A percentile compares a stretch with the other conserved stretches of the same genome.
phyloP scores from a whole-genome alignment of 805 yeast species.

The Yamadazyma sp. region DNA sequence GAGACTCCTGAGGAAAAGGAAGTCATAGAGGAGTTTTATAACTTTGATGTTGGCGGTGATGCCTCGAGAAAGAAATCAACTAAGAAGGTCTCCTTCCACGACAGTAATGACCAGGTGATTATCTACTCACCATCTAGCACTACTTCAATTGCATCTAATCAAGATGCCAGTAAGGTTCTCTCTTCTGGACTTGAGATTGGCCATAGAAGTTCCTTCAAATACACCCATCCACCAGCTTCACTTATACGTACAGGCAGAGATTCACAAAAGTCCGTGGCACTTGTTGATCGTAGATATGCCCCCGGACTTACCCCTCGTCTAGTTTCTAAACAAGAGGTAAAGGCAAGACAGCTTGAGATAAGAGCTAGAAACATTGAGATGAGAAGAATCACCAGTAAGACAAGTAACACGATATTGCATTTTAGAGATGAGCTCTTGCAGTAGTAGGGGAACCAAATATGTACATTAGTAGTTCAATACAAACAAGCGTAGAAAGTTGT shows the following conservation, averaged over 20 bases:
- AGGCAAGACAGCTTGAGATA: constrained; percentile 23
- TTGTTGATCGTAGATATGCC: constrained; percentile 61
- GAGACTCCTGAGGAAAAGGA: constrained; percentile 41
- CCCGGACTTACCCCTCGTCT: constrained; percentile 34
- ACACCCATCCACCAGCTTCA: constrained; percentile 59
- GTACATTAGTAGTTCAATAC: not conserved
- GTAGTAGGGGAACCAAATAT: too few relatives aligned
- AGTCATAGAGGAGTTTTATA: constrained; percentile 37
- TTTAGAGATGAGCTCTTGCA: constrained; percentile 31
- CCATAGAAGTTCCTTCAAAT: constrained; percentile 73
- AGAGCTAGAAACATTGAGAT: constrained; percentile 24
- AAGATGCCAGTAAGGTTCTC: constrained; percentile 31
- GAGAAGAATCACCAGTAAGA: constrained; percentile 26
- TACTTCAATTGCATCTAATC: too few relatives aligned
- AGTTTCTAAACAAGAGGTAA: constrained; percentile 35
- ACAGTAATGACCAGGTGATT: constrained; percentile 18
- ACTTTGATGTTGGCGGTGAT: constrained; percentile 11
- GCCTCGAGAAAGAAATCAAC: constrained; percentile 1
- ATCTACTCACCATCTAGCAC: constrained; percentile 1
- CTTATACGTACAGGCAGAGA: constrained; percentile 40
- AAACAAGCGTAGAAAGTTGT: not conserved
- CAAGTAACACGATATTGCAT: constrained; percentile 36
- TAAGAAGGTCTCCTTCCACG: constrained; percentile 29
- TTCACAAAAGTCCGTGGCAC: constrained; percentile 71
- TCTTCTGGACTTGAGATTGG: constrained; percentile 82